Percentiles rank a stretch among this genome's conserved stretches.
Conservation (phyloP, 2,329 filamentous ascomycete species). For the Colletotrichum eleusines region DNA sequence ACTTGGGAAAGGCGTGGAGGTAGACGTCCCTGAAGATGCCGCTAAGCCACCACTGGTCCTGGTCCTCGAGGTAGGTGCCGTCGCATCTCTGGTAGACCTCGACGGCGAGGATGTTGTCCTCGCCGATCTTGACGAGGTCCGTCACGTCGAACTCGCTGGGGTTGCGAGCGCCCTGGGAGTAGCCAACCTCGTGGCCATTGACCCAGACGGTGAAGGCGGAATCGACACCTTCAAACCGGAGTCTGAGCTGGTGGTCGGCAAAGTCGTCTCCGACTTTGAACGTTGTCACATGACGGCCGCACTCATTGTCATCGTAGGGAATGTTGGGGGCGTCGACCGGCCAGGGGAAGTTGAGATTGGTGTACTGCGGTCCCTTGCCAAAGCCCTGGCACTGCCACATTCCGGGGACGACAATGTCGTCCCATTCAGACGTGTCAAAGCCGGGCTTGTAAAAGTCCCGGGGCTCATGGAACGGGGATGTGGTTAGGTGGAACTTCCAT, state of each 20-base stretch:
- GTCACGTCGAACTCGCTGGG: slow-evolving; percentile 81
- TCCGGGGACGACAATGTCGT: slow-evolving; percentile 70
- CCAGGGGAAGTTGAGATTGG: slow-evolving; percentile 76
- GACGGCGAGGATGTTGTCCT: slow-evolving; percentile 70
- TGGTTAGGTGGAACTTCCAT: slow-evolving; percentile 66
- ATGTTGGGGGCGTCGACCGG: slow-evolving; percentile 75
- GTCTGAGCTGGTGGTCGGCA: slow-evolving; percentile 67
- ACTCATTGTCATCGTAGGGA: slow-evolving; percentile 73
- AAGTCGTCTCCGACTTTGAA: slow-evolving; percentile 65
- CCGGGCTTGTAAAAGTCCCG: slow-evolving; percentile 52
- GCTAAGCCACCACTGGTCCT: slow-evolving; percentile 77
- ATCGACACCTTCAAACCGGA: slow-evolving; percentile 82
- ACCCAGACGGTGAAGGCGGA: slow-evolving; percentile 78
- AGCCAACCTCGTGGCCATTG: slow-evolving; percentile 76
- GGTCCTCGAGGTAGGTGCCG: slow-evolving; percentile 79
- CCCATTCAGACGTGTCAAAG: slow-evolving; percentile 58
- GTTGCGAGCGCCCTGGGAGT: slow-evolving; percentile 79
- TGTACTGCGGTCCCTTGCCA: slow-evolving; percentile 75
- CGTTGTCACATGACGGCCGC: slow-evolving; percentile 70
- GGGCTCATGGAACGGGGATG: slow-evolving; percentile 60
- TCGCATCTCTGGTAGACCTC: slow-evolving; percentile 80
- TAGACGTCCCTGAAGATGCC: slow-evolving; percentile 78
- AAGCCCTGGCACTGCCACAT: slow-evolving; percentile 80
- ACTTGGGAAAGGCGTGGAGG: slow-evolving; percentile 70
- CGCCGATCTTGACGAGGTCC: slow-evolving; percentile 55